Base-by-base conservation (phyloP, 2,329 filamentous ascomycete species). In the Ascochyta koolunga region DNA sequence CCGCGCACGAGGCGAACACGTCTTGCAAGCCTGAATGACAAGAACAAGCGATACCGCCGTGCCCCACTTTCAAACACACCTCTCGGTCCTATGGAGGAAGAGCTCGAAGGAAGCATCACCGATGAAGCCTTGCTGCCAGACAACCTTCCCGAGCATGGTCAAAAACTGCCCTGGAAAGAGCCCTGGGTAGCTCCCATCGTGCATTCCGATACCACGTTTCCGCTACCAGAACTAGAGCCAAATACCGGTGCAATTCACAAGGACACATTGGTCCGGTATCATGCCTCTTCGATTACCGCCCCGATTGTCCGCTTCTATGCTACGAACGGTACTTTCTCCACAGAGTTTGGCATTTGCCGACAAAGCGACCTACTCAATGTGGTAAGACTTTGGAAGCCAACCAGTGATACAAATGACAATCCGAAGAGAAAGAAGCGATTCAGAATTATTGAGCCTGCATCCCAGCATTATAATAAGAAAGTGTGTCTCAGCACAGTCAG, bases 251-350 rank as follows among this genome's bases (percentile, higher is more conserved):
- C 16, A 27, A 5, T 10, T 16, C 22, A n/a, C 6, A n/a, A 27
- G 8, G 11, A 35, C 22, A 7, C 38, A 8, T 13, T 16, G 31
- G 11, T 15, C 4, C 15, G 32, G 15, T 24, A 35, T 5, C 36
- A n/a, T 7, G 25, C 21, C 18, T 39, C 43, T 13, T 40, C 60
- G 4, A 45, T 72, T n/a, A 59, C 60, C 1, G 36, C 62, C 37
- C 69, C 69, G 1, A 45, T 51, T 19, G 46, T 66, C 35, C 55
- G 50, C 1, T 81, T 79, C 59, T 69, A 80, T 52, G 25, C 62
- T 8, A 53, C 58, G 3, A 78, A 65, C 27, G 79, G 79, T 4
- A 82, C 79, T 0, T 81, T 81, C 60, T 77, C 75, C 2, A 81
- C 79, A 0, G 67, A 76, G n/a, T 71, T 72, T 33, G 45, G 41